Evolutionary conservation across 768 basidiomycete species (phyloP), one percentile per base, ranked within the genome.

Genomic region (Tephrocybe rancida): DNA sequence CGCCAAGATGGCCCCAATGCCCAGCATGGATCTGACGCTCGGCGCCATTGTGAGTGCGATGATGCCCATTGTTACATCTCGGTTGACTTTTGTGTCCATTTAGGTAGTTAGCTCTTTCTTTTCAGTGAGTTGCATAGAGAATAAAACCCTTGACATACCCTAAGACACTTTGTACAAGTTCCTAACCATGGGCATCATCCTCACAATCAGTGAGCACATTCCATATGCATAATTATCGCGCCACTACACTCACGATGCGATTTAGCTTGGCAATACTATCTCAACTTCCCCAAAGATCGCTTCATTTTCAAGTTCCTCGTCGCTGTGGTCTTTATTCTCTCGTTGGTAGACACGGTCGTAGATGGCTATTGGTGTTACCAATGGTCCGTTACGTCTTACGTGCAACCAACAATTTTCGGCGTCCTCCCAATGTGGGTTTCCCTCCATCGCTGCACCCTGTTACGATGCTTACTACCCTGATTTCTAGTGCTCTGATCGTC

Each of bases 41-140:
- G 48, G 48, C n/a, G 48, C 48, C 26, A 50, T 50, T 19, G 48
- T 50, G 26, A 41, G 48, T 38, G 10, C 14, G 16, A 19, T n/a
- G n/a, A n/a, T n/a, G n/a, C n/a, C n/a, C n/a, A n/a, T n/a, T n/a
- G n/a, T n/a, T n/a, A n/a, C n/a, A n/a, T n/a, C n/a, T n/a, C n/a
- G n/a, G n/a, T n/a, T n/a, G 6, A 2, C 45, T 10, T 19, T n/a
- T 11, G n/a, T n/a, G n/a, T 16, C 32, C 37, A 3, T 19, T 3
- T 18, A 50, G 48, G 48, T 42, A 14, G 48, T 50, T n/a, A 50
- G 48, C 39, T 26, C 48, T 3, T 50, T 50, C 29, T 50, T 50
- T 29, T 50, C 48, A 5, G 48, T 50, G 22, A 50, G 38, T n/a
- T 30, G 8, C 5, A 16, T 29, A 25, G 27, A n/a, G n/a, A n/a